Evolutionary conservation across 305 asterid species (phyloP), one percentile per base, ranked within the genome.

Genomic region (Coffea humblotiana): DNA sequence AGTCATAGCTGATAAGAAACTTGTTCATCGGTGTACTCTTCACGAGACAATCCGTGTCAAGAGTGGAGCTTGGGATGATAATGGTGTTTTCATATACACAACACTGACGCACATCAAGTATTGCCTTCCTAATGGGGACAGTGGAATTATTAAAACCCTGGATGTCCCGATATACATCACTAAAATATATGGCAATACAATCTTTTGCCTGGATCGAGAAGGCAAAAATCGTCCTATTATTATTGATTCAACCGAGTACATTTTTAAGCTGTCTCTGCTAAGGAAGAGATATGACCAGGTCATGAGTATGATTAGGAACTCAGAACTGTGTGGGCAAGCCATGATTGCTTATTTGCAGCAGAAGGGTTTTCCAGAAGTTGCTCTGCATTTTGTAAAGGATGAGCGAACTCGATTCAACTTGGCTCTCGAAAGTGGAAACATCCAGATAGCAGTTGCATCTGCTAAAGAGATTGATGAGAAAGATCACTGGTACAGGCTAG

Each of bases 61-160:
- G 89, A 93, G 97, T 79, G 97, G 97, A 80, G 95, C 91, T 11
- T 93, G 97, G 97, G 97, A 93, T 84, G 97, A 91, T 75, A 91
- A 90, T 58, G 97, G 97, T 43, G 97, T 91, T 68, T 93, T 93
- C 83, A 91, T 93, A 27, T 93, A 93, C 68, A 91, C 97, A 1
- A 93, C 97, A 27, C 84, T 93, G 71, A 93, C 96, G 29, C 97
- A 93, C 84, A 90, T 93, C 86, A 93, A 91, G 84, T 93, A 93
- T 80, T 91, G 97, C 86, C 92, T 93, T 69, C 97, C 95, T 29
- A 93, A 86, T 77, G 91, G 90, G 23, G 91, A 88, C 67, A 88
- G 91, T 76, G 91, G 89, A 35, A 88, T 88, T 74, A 90, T 93
- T 78, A 93, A 89, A 86, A 91, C 97, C 12, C 84, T 93, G 72